phyloP scores from a whole-genome alignment of 2,329 filamentous ascomycete genomes.

The Diaporthe amygdali region DNA sequence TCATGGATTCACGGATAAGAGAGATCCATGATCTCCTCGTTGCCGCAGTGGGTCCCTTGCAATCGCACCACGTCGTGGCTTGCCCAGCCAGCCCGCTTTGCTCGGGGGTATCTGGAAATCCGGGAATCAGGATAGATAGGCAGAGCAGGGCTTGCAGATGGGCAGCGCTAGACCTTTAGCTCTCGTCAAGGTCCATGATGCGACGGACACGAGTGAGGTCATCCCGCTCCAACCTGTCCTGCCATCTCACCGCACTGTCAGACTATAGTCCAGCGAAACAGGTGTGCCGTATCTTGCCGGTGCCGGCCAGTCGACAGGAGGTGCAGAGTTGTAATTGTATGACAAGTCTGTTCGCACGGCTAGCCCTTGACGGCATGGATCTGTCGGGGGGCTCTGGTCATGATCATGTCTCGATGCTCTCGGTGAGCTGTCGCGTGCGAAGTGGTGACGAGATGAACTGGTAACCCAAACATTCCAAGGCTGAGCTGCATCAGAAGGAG shows the following conservation, averaged over 20 bases:
- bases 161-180: constrained; percentile 6
- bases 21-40: constrained; percentile 8
- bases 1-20: not conserved
- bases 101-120: not conserved
- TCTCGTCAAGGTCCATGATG: not conserved
- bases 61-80: not conserved
- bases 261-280: not conserved
- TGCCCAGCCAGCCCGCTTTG: not conserved
- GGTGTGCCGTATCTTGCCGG: not conserved
- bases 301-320: not conserved
- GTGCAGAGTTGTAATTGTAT: not conserved
- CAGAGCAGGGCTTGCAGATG: too few species aligned
- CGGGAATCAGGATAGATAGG: not conserved
- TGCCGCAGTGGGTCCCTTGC: not conserved
- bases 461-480: not conserved
- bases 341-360: not conserved
- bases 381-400: not conserved
- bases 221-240: not conserved
- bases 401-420: not conserved
- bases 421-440: not conserved
- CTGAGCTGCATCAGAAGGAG: not conserved
- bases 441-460: constrained; percentile 1
- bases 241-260: constrained; percentile 8
- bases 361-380: not conserved
- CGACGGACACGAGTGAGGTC: not conserved